Evolutionary conservation across 2,329 filamentous ascomycete genomes (phyloP).

Genomic region (Knufia petricola): DNA sequence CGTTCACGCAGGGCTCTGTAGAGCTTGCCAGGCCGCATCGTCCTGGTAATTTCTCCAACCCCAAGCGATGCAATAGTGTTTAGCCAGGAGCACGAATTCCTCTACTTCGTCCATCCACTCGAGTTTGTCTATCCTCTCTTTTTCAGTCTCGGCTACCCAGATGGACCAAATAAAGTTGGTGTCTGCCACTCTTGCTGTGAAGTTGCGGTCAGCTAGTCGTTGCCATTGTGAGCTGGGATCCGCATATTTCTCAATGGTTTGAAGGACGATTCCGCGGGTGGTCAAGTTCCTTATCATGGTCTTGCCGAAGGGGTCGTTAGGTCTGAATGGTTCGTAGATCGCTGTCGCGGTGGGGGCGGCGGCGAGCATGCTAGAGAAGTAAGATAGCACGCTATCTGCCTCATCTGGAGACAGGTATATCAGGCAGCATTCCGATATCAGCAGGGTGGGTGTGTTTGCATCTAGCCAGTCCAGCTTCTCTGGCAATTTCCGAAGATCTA

Average conservation of each 20-base stretch:
- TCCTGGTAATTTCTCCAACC: constrained; percentile 55
- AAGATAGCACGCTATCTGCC: constrained; percentile 54
- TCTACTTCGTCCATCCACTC: constrained; percentile 93
- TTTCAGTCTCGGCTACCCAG: constrained; percentile 64
- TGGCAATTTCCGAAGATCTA: constrained; percentile 59
- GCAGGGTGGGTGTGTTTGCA: constrained; percentile 60
- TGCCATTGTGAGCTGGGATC: constrained; percentile 57
- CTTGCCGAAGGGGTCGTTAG: constrained; percentile 74
- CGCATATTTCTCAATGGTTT: constrained; percentile 66
- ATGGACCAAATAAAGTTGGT: constrained; percentile 63
- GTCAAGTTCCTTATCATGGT: constrained; percentile 90
- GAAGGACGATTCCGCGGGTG: constrained; percentile 70
- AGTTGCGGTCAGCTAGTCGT: constrained; percentile 58
- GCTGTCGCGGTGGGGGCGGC: constrained; percentile 51
- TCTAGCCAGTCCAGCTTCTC: constrained; percentile 34
- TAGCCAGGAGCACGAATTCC: constrained; percentile 78
- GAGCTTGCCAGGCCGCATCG: constrained; percentile 1
- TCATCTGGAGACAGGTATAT: constrained; percentile 67
- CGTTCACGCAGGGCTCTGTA: neutral
- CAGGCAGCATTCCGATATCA: constrained; percentile 92
- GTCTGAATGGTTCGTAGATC: constrained; percentile 81
- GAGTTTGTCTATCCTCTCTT: constrained; percentile 64
- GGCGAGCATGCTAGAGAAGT: constrained; percentile 49
- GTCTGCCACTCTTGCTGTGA: constrained; percentile 50
- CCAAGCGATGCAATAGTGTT: constrained; percentile 87